These are phyloP conservation scores for Porphyra umbilicalis DNA, from an alignment of 31 red algal species.

Conservation along the genomic window DNA sequence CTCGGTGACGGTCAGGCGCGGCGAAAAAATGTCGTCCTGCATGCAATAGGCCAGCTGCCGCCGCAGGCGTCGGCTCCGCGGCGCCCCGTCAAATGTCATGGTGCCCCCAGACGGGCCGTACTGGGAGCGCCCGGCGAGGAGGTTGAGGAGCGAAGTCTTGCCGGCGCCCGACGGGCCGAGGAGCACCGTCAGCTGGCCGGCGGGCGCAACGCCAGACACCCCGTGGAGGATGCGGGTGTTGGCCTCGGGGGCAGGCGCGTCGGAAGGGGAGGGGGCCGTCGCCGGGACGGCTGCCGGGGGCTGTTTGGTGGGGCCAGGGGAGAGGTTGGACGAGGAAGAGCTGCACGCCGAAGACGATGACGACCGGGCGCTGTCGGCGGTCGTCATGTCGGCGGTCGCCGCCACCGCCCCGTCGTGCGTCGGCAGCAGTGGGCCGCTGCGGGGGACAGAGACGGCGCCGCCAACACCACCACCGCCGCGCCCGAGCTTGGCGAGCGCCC, in stretches of 20 bases:
- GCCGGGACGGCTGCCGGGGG: not conserved
- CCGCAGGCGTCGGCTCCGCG: constrained; percentile 39
- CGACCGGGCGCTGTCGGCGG: not conserved
- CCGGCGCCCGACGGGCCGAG: constrained; percentile 75
- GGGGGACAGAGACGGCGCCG: not conserved
- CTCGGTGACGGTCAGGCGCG: constrained; percentile 84
- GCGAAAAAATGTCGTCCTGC: constrained; percentile 95
- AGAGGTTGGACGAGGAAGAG: not conserved
- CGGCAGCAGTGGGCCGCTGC: not conserved
- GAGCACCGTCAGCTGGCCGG: constrained; percentile 55
- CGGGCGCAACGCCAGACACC: constrained; percentile 40
- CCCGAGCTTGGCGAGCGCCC: not conserved
- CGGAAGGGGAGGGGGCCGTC: not conserved
- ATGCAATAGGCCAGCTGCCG: constrained; percentile 84
- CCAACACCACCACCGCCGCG: not conserved
- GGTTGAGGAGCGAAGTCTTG: constrained; percentile 79
- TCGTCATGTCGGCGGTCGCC: not conserved
- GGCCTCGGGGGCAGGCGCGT: not conserved
- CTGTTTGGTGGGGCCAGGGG: not conserved
- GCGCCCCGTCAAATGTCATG: constrained; percentile 42
- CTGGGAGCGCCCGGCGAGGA: constrained; percentile 61
- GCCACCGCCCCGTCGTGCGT: not conserved
- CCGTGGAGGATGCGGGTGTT: constrained; percentile 37
- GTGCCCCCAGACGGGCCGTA: constrained; percentile 28
- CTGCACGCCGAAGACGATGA: not conserved